Evolutionary conservation across 495 filamentous ascomycete species (phyloP).

Genomic region (Aspergillus indologenus): DNA sequence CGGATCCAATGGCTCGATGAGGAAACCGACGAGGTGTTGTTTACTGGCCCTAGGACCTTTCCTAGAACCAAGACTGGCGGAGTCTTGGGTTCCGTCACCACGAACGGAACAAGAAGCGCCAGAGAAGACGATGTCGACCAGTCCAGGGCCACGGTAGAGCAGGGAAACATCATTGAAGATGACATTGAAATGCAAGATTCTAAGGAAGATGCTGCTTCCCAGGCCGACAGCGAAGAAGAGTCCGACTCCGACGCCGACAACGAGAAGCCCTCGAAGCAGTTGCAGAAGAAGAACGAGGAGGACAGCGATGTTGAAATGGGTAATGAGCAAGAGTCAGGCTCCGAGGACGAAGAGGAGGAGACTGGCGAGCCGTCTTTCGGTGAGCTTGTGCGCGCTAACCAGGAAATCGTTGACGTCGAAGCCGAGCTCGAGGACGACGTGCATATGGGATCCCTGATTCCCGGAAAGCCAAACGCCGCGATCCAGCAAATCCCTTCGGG

Average conservation of each 20-base stretch:
- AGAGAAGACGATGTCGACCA: constrained; percentile 69
- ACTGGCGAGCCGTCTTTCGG: constrained; percentile 76
- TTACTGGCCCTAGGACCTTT: constrained; percentile 47
- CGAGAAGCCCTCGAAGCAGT: constrained; percentile 35
- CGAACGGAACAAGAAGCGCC: constrained; percentile 59
- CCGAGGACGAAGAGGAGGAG: constrained; percentile 46
- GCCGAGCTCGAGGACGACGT: constrained; percentile 47
- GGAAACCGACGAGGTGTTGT: constrained; percentile 43
- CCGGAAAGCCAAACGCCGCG: constrained; percentile 36
- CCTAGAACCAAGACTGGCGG: constrained; percentile 44
- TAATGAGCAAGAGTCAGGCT: constrained; percentile 33
- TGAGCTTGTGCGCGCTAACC: constrained; percentile 74
- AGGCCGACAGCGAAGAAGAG: constrained; percentile 35
- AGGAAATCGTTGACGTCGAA: constrained; percentile 70
- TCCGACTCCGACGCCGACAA: constrained; percentile 42
- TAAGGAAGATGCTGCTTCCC: constrained; percentile 34
- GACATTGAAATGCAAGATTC: constrained; percentile 53
- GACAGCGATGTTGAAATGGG: constrained; percentile 46
- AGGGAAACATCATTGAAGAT: constrained; percentile 38
- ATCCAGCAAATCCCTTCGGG: constrained; percentile 62
- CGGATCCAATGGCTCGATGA: constrained; percentile 50
- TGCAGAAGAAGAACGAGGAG: constrained; percentile 26
- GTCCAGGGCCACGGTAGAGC: constrained; percentile 62
- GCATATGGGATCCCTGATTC: constrained; percentile 36
- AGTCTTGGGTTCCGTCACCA: constrained; percentile 40